Percentiles rank a stretch among this genome's conserved stretches.
These are phyloP conservation scores for Apocynum venetum DNA, from an alignment of 257 asterid species.

Conservation along the genomic window DNA sequence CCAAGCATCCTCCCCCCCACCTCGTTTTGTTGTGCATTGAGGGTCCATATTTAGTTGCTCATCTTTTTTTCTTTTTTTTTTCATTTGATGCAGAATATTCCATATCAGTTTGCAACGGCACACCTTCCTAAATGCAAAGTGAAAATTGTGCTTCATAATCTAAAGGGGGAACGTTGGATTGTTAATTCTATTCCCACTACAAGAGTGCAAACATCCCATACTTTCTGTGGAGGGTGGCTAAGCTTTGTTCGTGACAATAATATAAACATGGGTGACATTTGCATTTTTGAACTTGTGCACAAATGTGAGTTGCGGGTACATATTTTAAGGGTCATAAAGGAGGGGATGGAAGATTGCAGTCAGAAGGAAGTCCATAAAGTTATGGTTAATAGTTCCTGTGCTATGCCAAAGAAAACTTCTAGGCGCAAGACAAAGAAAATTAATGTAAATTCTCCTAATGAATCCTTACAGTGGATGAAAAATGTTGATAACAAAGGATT, in stretches of 20 bases:
- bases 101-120: constrained; percentile 80
- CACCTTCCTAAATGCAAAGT: constrained; percentile 85
- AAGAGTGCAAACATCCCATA: constrained; percentile 83
- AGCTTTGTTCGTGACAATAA: constrained; percentile 81
- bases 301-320: constrained; percentile 68
- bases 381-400: constrained; percentile 31
- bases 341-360: constrained; percentile 39
- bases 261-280: constrained; percentile 67
- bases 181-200: constrained; percentile 86
- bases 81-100: constrained; percentile 57
- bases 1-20: constrained; percentile 5
- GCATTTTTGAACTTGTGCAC: constrained; percentile 80
- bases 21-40: constrained; percentile 2
- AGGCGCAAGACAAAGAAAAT: constrained; percentile 43
- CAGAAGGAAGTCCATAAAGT: constrained; percentile 40
- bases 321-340: constrained; percentile 67
- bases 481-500: constrained; percentile 23
- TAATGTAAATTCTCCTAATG: constrained; percentile 31
- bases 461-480: constrained; percentile 15
- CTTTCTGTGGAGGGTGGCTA: constrained; percentile 98
- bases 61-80: constrained; percentile 16
- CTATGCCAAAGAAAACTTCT: constrained; percentile 32
- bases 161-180: constrained; percentile 77
- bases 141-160: constrained; percentile 67
- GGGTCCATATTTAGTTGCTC: constrained; percentile 7